A percentile compares a stretch with the other conserved stretches of the same genome.
These are phyloP conservation scores for Serendipita sp. DNA, from an alignment of 768 basidiomycete genomes.

Conservation along the genomic window DNA sequence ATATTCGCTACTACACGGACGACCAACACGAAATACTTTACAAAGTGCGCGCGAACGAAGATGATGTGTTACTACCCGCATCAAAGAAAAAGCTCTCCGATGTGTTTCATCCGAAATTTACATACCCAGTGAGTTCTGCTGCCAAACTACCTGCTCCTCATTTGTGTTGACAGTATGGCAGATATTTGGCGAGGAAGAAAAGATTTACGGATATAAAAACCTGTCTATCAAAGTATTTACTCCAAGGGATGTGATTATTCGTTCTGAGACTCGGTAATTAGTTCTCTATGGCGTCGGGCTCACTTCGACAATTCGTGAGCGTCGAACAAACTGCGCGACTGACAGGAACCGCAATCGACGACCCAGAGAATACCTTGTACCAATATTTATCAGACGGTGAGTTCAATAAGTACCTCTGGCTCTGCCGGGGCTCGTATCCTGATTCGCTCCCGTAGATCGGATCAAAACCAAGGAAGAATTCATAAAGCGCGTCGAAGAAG, in stretches of 20 bases:
- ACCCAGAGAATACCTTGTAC: conserved; percentile 62
- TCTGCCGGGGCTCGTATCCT: not conserved
- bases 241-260: not conserved
- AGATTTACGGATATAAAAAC: conserved; percentile 84
- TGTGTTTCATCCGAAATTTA: conserved; percentile 74
- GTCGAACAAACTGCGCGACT: conserved; percentile 55
- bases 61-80: conserved; percentile 33
- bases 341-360: conserved; percentile 46
- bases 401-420: conserved; percentile 7
- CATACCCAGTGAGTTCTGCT: conserved; percentile 62
- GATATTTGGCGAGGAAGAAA: conserved; percentile 95
- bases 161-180: conserved; percentile 16
- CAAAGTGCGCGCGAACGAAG: conserved; percentile 53
- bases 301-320: conserved; percentile 57
- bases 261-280: conserved; percentile 17
- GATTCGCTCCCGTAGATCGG: not conserved
- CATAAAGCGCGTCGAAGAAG: conserved; percentile 50
- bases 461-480: conserved; percentile 25
- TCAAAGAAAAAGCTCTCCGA: conserved; percentile 42
- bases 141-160: not conserved
- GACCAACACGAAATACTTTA: too few relatives aligned
- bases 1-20: conserved; percentile 4
- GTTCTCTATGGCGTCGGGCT: conserved; percentile 80
- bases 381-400: conserved; percentile 63
- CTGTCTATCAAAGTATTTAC: conserved; percentile 62